Base-by-base conservation (phyloP, 108 stramenopile species). In the Skeletonema menzelii region DNA sequence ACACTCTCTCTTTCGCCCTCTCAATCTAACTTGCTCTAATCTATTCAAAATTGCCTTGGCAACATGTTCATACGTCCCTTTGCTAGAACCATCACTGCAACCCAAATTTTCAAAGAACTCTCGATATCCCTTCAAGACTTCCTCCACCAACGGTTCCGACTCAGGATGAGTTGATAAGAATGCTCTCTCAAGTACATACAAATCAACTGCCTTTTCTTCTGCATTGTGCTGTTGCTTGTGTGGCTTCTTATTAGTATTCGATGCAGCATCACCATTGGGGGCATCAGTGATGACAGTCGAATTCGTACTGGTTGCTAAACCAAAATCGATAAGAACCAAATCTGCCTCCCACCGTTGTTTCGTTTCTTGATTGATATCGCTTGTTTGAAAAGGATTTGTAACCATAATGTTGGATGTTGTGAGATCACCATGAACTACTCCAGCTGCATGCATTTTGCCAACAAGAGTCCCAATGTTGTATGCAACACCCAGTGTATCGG, bases 131-230 rank as follows among this genome's bases (percentile, higher is more conserved):
- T 71, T 69, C 59, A 88, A 79, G 57, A 96, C 62, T 30, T 75
- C 72, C 15, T 84, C 86, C 27, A 96, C 81, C 70, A 99, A 84
- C 10, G 58, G 59, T 26, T 92, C 86, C 1, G 80, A 71, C 46
- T 92, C 84, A 5, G 96, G 89, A 84, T 98, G 97, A 8, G 98
- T 97, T 40, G 97, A 94, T 49, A 86, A 27, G 34, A 99, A 87
- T 4, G 98, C 97, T 59, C 98, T 85, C 71, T 99, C 97, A 46
- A 99, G 78, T 12, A 99, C 98, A 76, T 98, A 97, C 27, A 98
- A 80, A 79, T 99, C 98, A n/a, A 98, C 98, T 38, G 97, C 98
- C 76, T 92, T 93, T 79, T 98, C 97, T 88, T 99, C 97, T 10
- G 79, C 77, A 70, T 80, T 86, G 35, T 68, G 62, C 31, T 79